phyloP scores from a whole-genome alignment of 1,284 basidiomycete species.

The Marasmius fiardii region DNA sequence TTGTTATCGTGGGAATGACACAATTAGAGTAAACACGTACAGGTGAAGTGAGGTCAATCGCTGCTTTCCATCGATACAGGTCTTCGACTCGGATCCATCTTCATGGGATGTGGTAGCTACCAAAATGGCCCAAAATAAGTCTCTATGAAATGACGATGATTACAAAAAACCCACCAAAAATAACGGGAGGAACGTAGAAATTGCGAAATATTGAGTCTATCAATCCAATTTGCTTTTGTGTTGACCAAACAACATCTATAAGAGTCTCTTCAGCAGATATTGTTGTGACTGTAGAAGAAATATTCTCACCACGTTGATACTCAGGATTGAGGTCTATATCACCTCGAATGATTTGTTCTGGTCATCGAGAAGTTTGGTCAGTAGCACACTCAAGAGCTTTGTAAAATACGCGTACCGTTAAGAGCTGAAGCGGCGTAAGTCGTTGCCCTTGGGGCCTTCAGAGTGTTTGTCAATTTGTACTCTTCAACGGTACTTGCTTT shows the following conservation, averaged over 20 bases:
- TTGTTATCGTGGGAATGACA: neutral
- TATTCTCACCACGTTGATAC: neutral
- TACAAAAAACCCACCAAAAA: neutral
- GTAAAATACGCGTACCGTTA: neutral
- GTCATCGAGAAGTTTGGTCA: neutral
- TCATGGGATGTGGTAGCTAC: neutral
- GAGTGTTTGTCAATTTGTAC: neutral
- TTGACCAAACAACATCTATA: neutral
- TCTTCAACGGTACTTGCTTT: neutral
- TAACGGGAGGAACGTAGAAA: conserved; percentile 1
- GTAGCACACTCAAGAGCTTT: too few species aligned
- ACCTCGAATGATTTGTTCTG: neutral
- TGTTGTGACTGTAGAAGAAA: too few species aligned
- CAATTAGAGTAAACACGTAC: neutral
- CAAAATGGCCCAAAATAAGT: too few species aligned
- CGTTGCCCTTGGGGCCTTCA: neutral
- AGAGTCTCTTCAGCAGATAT: neutral
- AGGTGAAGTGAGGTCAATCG: neutral
- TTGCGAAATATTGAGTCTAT: conserved; percentile 1
- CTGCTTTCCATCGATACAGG: conserved; percentile 2
- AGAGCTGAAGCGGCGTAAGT: neutral
- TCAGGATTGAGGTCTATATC: neutral
- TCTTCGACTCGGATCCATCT: neutral
- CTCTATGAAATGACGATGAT: neutral
- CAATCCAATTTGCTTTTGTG: neutral